Evolutionary conservation across 1,284 basidiomycete species (phyloP), one percentile per base, ranked within the genome.

Genomic region (Ustilago sp.): DNA sequence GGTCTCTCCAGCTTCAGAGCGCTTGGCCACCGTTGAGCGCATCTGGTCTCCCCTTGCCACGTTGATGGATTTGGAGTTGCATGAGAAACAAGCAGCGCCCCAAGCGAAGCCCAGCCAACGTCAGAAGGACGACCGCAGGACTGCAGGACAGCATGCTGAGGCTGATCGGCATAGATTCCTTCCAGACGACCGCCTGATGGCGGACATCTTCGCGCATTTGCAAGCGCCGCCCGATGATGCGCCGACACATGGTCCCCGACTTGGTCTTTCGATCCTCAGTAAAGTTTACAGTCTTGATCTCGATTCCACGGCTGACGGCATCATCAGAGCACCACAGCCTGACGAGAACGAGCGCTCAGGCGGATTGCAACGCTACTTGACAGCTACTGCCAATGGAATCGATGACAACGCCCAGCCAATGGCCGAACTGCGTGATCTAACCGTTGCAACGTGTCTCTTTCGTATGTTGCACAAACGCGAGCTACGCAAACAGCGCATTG

Each of bases 251-350:
- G 34, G 45, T 2, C 13, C 38, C 9, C 53, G 57, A 19, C 50
- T 72, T 13, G 60, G 50, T 13, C 56, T 70, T 34, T 50, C 47
- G 0, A 52, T 68, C 15, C 15, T 71, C 6, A n/a, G 41, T 6
- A 63, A 59, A 35, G 47, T 68, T 19, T 76, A 71, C 51, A 65
- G 62, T 39, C 60, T 76, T n/a, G 65, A 76, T n/a, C 51, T 76
- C 11, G 57, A 59, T 17, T 45, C 43, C 8, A 32, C 35, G n/a
- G 60, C 64, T n/a, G 68, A 71, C 23, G 68, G 58, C 41, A 61
- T 75, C 39, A 11, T 75, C 11, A 51, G 65, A 36, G 61, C 60
- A 38, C 73, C 68, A 17, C 53, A 59, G 19, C 23, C 41, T 13
- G 32, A 48, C 2, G 19, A 28, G 5, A 12, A 36, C 6, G 13